These are phyloP conservation scores for Mucor piriformis DNA, from an alignment of 371 early-diverging fungal species.

Conservation along the genomic window DNA sequence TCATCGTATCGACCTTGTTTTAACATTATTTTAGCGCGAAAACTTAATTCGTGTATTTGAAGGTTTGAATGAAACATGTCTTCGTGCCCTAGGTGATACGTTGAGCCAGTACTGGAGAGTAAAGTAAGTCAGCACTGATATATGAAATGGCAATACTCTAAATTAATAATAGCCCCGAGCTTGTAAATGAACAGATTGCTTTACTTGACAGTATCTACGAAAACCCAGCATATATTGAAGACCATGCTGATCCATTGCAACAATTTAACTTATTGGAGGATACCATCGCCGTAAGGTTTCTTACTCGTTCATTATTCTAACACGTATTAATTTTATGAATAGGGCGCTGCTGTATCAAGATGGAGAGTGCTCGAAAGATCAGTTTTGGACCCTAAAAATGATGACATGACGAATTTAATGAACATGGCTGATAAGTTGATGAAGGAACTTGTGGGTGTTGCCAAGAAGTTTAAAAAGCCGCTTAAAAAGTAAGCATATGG, in stretches of 20 bases:
- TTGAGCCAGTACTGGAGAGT: constrained; percentile 51
- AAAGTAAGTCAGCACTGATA: constrained; percentile 34
- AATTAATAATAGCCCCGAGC: constrained; percentile 45
- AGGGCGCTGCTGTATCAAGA: constrained; percentile 57
- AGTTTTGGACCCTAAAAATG: constrained; percentile 30
- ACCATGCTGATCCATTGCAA: constrained; percentile 42
- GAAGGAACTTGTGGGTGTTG: constrained; percentile 44
- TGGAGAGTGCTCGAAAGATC: constrained; percentile 49
- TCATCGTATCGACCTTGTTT: background rate
- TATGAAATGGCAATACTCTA: background rate
- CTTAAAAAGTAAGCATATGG: constrained; percentile 39
- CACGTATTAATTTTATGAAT: background rate
- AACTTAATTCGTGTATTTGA: constrained; percentile 48
- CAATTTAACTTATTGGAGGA: constrained; percentile 45
- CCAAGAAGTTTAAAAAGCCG: constrained; percentile 47
- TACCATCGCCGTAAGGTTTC: constrained; percentile 44
- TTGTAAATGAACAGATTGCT: constrained; percentile 41
- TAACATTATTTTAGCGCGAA: constrained; percentile 32
- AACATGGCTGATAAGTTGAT: constrained; percentile 51
- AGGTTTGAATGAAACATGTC: constrained; percentile 43
- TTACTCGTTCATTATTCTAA: background rate
- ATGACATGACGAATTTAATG: constrained; percentile 42
- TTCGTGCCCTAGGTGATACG: constrained; percentile 42
- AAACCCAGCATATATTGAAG: constrained; percentile 48
- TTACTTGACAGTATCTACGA: constrained; percentile 57